These are phyloP conservation scores for Diaporthe aspalathi DNA, from an alignment of 2,329 filamentous ascomycete species.

Conservation along the genomic window DNA sequence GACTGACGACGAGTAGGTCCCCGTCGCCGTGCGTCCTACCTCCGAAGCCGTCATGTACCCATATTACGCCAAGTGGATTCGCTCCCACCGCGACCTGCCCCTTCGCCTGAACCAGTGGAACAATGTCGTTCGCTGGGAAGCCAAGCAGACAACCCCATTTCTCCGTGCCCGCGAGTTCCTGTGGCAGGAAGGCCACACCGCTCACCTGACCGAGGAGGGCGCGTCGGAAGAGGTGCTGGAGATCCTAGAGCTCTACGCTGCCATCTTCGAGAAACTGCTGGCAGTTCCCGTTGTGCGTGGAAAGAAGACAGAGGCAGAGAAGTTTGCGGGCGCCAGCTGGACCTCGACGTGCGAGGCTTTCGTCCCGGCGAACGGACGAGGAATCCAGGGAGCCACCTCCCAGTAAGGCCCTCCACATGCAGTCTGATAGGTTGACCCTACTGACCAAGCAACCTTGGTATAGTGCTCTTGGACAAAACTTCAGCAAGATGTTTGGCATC, in stretches of 20 bases:
- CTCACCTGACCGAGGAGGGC: conserved; percentile 84
- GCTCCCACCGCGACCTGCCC: conserved; percentile 93
- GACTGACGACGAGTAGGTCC: conserved; percentile 55
- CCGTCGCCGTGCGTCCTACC: conserved; percentile 75
- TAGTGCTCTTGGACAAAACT: conserved; percentile 85
- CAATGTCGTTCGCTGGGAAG: conserved; percentile 92
- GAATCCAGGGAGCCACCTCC: conserved; percentile 95
- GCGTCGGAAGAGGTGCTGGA: conserved; percentile 89
- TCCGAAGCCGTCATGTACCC: conserved; percentile 91
- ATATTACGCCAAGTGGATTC: conserved; percentile 97
- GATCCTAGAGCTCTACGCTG: conserved; percentile 93
- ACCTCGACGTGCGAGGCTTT: conserved; percentile 98
- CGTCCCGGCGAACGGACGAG: conserved; percentile 93
- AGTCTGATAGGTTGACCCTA: neutral
- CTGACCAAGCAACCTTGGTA: neutral
- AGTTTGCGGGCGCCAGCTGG: conserved; percentile 96
- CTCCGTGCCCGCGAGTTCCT: conserved; percentile 93
- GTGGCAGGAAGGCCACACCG: conserved; percentile 96
- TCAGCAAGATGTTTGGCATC: conserved; percentile 99
- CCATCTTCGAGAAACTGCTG: conserved; percentile 91
- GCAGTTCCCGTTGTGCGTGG: conserved; percentile 96
- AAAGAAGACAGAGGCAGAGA: conserved; percentile 96
- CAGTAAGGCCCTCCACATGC: conserved; percentile 68
- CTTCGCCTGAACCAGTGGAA: conserved; percentile 98
- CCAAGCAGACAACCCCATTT: conserved; percentile 91